Base-by-base conservation (phyloP, 345 rosid genomes). In the Boechera divaricarpa region DNA sequence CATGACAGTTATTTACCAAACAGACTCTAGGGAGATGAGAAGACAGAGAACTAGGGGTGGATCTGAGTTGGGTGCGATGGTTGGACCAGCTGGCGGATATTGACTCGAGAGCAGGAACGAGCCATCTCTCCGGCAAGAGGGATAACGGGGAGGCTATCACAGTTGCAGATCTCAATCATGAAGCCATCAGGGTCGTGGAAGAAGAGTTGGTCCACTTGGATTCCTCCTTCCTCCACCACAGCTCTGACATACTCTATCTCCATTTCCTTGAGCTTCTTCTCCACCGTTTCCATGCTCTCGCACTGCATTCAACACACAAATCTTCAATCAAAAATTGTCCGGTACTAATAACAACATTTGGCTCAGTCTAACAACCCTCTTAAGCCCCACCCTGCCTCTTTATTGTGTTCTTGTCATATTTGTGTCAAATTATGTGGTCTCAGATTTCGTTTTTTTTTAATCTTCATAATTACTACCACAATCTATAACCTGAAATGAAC, bases 131-230 rank as follows among this genome's bases (percentile, higher is more conserved):
- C 90, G 0, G 60, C 87, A 1, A 94, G 77, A 0, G 98, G 98
- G 11, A 90, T 12, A 7, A 94, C 90, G 1, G 97, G 98, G 2
- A 94, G 84, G 70, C 79, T 86, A 55, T 94, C 94, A 26, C 98
- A 91, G 75, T 94, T 86, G 83, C 97, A 94, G 4, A 94, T 87
- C 87, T 94, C 98, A 38, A 94, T 87, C 97, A 91, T 94, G 82
- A 87, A 90, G 0, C 92, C 98, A 72, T 94, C 96, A 1, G 97
- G 97, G 52, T 94, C 97, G n/a, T 94, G 93, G 83, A 90, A 94
- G 86, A 94, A 94, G 63, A 94, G 61, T 47, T 94, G 98, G 26
- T 94, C 94, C 9, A 94, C 94, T 3, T 85, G 61, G 41, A 94
- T 87, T 12, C 94, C 96, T 5, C 94, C 94, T 80, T 91, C 98